Evolutionary conservation across 768 basidiomycete species (phyloP).

Genomic region (Fomitopsis serialis): DNA sequence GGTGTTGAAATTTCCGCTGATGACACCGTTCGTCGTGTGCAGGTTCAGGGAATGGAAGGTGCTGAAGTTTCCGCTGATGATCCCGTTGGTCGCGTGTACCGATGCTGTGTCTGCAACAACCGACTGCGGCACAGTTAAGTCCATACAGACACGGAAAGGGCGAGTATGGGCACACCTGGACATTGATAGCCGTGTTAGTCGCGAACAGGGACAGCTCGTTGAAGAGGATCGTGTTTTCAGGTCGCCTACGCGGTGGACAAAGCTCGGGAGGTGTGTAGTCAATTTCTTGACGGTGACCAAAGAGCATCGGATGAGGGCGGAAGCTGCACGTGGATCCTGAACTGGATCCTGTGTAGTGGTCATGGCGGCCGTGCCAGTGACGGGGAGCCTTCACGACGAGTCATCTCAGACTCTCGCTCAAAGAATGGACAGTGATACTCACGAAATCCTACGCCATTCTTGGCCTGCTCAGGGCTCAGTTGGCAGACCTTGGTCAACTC

Average conservation of each 20-base stretch:
- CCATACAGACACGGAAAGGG: no score
- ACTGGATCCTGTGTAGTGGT: constrained; percentile 3
- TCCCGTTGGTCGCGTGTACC: constrained; percentile 20
- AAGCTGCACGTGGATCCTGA: constrained; percentile 25
- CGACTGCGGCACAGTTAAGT: no score
- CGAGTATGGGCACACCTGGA: constrained; percentile 19
- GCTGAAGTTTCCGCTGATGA: constrained; percentile 34
- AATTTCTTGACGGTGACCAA: constrained; percentile 24
- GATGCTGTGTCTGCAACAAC: neutral
- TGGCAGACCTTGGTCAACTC: constrained; percentile 17
- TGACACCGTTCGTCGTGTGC: constrained; percentile 28
- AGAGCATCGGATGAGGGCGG: constrained; percentile 14
- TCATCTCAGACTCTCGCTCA: no score
- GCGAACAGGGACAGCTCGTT: constrained; percentile 18
- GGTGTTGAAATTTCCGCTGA: constrained; percentile 33
- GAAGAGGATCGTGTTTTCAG: constrained; percentile 25
- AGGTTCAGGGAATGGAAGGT: constrained; percentile 17
- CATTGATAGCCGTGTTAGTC: constrained; percentile 22
- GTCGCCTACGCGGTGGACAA: constrained; percentile 23
- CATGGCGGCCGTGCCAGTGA: neutral
- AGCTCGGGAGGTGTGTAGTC: constrained; percentile 24
- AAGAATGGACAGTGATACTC: constrained; percentile 9
- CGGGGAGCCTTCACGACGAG: constrained; percentile 10
- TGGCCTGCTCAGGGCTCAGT: constrained; percentile 10
- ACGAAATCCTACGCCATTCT: constrained; percentile 26